Base-by-base conservation (phyloP, 1,284 basidiomycete species). In the Ustilago vetiveriae region DNA sequence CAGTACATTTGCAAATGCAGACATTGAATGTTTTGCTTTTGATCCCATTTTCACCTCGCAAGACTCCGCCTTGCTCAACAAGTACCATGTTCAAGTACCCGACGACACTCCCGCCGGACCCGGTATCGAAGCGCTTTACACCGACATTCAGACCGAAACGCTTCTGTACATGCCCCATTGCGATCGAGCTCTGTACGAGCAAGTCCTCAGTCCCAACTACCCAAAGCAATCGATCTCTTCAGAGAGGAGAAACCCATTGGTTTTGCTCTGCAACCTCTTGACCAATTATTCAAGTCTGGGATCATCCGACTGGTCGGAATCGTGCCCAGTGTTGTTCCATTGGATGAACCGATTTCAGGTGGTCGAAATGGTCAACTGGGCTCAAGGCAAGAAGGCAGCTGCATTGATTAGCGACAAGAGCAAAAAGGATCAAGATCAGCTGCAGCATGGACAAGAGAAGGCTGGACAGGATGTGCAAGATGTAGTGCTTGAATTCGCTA, bases 131-230 rank as follows among this genome's bases (percentile, higher is more conserved):
- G 0, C 9, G 3, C 32, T 19, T 26, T 59, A 60, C 48, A 52
- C 50, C 7, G 2, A 13, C 22, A 35, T 51, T 11, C 2, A 8
- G 7, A 16, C 26, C 4, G 42, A 49, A 0, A 58, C 62, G 0
- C 37, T 71, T 2, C 57, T 66, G 1, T 71, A 66, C 37, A 71
- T 71, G 68, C 68, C 68, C 3, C 68, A 71, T 29, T 71, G 68
- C 54, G 62, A 60, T 13, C 21, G 53, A 16, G 27, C 42, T 2
- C 47, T 71, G 3, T 71, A 71, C 68, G 57, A 71, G 50, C 1
- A 17, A 10, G 10, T 65, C 1, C 47, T 66, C 9, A 29, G 51
- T 16, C 46, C 40, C 41, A 51, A 49, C 42, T 32, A 40, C 33
- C 17, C 33, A n/a, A 35, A 13, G 1, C 30, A 22, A 13, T 10